Evolutionary conservation across 106 monocot genomes (phyloP).

Genomic region (Triglochin maritima): DNA sequence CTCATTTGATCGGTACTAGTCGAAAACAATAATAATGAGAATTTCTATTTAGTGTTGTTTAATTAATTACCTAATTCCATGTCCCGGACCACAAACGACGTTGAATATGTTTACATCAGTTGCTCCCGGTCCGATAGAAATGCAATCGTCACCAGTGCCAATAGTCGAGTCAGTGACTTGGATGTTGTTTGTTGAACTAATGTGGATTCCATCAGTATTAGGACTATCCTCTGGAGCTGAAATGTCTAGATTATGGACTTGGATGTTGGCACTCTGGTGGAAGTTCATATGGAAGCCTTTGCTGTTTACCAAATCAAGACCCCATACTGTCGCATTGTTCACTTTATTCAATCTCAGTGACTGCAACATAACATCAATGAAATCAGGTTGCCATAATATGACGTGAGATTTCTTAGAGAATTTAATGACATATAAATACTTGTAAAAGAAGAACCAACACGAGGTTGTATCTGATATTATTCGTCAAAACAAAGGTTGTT

Average conservation of each 20-base stretch:
- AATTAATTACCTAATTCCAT: constrained; percentile 32
- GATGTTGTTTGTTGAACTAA: constrained; percentile 14
- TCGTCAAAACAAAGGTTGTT: no score
- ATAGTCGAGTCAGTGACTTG: constrained; percentile 12
- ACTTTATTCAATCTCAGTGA: constrained; percentile 15
- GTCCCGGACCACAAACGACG: constrained; percentile 40
- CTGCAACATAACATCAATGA: constrained; percentile 3
- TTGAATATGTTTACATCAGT: constrained; percentile 12
- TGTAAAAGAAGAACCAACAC: no score
- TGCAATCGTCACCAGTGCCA: constrained; percentile 46
- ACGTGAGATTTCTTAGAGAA: no score
- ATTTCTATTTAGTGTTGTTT: neutral
- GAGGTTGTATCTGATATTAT: no score
- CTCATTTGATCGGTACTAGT: no score
- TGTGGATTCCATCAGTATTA: constrained; percentile 49
- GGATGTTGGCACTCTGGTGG: constrained; percentile 8
- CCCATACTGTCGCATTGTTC: constrained; percentile 16
- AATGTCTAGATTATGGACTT: constrained; percentile 10
- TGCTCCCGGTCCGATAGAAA: constrained; percentile 27
- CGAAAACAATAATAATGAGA: no score
- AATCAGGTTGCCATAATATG: no score
- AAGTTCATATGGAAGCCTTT: constrained; percentile 32
- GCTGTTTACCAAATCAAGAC: constrained; percentile 14
- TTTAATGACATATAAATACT: no score
- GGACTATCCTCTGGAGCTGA: constrained; percentile 33